Base-by-base conservation (phyloP, 2,329 filamentous ascomycete species). In the Venturia oleaginea region DNA sequence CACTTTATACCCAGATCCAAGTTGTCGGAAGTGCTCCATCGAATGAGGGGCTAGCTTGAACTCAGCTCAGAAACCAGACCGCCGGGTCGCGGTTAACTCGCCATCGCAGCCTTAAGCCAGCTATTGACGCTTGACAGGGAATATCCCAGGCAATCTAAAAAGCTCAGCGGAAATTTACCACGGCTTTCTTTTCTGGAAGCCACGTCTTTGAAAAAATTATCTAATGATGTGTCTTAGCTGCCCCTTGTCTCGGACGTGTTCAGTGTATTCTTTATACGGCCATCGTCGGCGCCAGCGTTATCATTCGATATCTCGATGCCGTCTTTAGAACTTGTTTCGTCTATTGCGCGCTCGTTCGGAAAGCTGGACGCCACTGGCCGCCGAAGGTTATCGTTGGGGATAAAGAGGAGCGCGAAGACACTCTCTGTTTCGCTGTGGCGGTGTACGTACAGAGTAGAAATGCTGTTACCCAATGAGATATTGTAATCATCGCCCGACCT, bases 1-100 rank as follows among this genome's bases (percentile, higher is more conserved):
- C 51, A 57, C 51, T 57, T 34, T 19, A 57, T 34, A 57, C 51
- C 51, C 51, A 57, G 51, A 57, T 57, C 51, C 51, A 57, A 57
- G 51, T 57, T 57, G 51, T 57, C 51, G 51, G 51, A 57, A 57
- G 51, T 4, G 51, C 27, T 57, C 51, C 51, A 57, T 34, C 30
- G 51, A 57, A 55, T 32, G 51, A 55, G 51, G 51, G 51, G 51
- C 51, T n/a, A 34, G n/a, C 15, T 32, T n/a, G 6, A 34, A 13
- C 24, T 57, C 51, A 34, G 51, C 51, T 54, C 27, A 17, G 13
- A 54, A 15, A 19, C 51, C 51, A 34, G 30, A 4, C 17, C 4
- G 51, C 30, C 51, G 51, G 51, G 51, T 57, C 51, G 51, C 27
- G 51, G 15, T 57, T 57, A 34, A 57, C 51, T 57, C 51, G 48